A percentile compares a stretch with the other conserved stretches of the same genome.
Evolutionary conservation across 139 green algal species (phyloP).

Genomic region (Chlorella vulgaris): DNA sequence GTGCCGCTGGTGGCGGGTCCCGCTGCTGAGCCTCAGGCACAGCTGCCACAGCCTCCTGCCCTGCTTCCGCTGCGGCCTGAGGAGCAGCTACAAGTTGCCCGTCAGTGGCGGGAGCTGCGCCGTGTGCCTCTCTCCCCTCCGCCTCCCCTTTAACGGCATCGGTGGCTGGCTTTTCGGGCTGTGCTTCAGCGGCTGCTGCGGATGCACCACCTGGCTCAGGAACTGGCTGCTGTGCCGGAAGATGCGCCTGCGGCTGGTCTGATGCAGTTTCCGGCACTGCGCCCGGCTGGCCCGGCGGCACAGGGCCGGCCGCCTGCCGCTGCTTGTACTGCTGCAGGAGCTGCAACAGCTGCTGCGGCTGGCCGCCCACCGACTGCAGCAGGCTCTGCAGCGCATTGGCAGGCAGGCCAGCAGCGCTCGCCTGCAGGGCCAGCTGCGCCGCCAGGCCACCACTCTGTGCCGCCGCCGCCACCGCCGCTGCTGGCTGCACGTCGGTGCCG

Average conservation of each 20-base stretch:
- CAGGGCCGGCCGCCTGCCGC: background rate
- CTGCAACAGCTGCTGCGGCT: slow-evolving; percentile 9
- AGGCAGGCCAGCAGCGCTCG: background rate
- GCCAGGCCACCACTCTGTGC: background rate
- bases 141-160: no score
- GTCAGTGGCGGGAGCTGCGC: no score
- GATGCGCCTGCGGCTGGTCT: background rate
- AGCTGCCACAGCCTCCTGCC: no score
- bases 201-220: background rate
- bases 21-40: background rate
- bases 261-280: background rate
- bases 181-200: background rate
- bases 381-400: slow-evolving; percentile 12
- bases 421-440: background rate
- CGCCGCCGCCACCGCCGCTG: background rate
- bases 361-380: background rate
- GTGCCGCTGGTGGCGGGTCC: background rate
- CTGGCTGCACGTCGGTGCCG: no score
- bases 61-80: no score
- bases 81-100: no score
- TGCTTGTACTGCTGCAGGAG: slow-evolving; percentile 16
- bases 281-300: background rate
- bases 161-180: background rate
- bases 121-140: no score
- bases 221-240: background rate